Conservation (phyloP, 2,329 filamentous ascomycete genomes). For the Trichophyton simii region DNA sequence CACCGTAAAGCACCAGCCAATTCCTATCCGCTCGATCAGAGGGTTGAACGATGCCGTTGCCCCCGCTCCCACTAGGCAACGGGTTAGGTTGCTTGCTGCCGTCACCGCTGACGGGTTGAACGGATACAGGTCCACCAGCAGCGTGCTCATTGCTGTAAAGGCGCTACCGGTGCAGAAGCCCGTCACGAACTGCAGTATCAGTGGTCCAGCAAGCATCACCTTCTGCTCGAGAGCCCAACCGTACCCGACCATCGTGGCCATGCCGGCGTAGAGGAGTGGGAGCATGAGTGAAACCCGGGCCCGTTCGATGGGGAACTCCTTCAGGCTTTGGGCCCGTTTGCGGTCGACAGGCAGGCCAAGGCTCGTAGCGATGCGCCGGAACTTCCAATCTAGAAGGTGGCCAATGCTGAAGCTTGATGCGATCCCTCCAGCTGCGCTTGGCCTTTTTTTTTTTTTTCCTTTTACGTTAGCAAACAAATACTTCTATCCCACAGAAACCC, state of each 20-base stretch:
- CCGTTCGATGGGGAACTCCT: slow-evolving; percentile 39
- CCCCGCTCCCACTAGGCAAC: slow-evolving; percentile 42
- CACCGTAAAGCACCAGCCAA: slow-evolving; percentile 31
- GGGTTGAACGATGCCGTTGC: slow-evolving; percentile 35
- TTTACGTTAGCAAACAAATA: no score
- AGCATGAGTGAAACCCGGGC: slow-evolving; percentile 25
- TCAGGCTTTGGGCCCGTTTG: slow-evolving; percentile 43
- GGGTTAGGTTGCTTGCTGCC: slow-evolving; percentile 42
- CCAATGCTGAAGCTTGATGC: slow-evolving; percentile 30
- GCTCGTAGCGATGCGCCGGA: slow-evolving; percentile 50
- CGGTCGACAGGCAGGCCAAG: slow-evolving; percentile 50
- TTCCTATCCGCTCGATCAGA: slow-evolving; percentile 28
- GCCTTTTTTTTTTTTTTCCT: not conserved
- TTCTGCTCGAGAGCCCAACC: slow-evolving; percentile 41
- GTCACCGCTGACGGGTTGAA: slow-evolving; percentile 40
- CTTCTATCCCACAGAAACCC: no score
- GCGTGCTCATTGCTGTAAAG: slow-evolving; percentile 38
- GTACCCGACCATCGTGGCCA: slow-evolving; percentile 27
- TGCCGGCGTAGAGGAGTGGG: slow-evolving; percentile 20
- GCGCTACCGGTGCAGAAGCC: slow-evolving; percentile 40
- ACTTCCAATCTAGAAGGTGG: slow-evolving; percentile 57
- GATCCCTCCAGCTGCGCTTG: slow-evolving; percentile 16
- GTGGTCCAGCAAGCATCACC: slow-evolving; percentile 39
- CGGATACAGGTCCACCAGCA: slow-evolving; percentile 43
- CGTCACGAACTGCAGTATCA: slow-evolving; percentile 40